Evolutionary conservation across 306 rosid genomes (phyloP).

Genomic region (Quercus dentata): DNA sequence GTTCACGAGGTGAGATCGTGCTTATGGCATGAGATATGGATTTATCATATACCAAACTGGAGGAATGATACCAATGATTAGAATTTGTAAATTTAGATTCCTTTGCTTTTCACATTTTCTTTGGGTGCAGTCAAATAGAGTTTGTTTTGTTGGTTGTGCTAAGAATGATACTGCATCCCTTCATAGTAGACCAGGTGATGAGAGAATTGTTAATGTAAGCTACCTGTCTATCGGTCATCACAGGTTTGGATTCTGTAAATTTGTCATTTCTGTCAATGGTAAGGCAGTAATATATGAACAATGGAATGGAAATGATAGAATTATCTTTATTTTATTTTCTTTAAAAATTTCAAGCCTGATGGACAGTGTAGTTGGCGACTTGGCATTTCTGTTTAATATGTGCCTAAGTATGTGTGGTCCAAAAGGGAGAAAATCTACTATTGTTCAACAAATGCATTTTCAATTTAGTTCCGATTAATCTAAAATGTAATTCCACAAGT

Average conservation of each 20-base stretch:
- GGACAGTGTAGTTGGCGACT: no score
- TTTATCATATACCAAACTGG: neutral
- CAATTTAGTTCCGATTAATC: no score
- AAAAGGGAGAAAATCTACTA: no score
- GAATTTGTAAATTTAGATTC: conserved; percentile 28
- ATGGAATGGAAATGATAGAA: neutral
- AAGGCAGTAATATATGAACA: neutral
- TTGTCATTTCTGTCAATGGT: neutral
- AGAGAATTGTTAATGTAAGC: neutral
- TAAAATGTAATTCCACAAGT: no score
- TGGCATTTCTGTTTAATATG: no score
- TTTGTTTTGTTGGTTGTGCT: neutral
- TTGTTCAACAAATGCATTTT: no score
- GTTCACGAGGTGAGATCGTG: conserved; percentile 32
- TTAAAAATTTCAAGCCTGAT: no score
- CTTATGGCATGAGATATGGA: conserved; percentile 1
- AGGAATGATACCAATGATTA: conserved; percentile 12
- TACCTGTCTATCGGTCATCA: neutral
- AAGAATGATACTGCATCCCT: neutral
- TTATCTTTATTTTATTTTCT: neutral
- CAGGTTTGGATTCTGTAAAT: conserved; percentile 4
- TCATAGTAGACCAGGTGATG: conserved; percentile 6
- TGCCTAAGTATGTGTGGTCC: no score
- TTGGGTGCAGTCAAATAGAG: neutral
- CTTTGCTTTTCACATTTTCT: neutral